Evolutionary conservation across 2,329 filamentous ascomycete genomes (phyloP).

Genomic region (Cytospora chrysosperma): DNA sequence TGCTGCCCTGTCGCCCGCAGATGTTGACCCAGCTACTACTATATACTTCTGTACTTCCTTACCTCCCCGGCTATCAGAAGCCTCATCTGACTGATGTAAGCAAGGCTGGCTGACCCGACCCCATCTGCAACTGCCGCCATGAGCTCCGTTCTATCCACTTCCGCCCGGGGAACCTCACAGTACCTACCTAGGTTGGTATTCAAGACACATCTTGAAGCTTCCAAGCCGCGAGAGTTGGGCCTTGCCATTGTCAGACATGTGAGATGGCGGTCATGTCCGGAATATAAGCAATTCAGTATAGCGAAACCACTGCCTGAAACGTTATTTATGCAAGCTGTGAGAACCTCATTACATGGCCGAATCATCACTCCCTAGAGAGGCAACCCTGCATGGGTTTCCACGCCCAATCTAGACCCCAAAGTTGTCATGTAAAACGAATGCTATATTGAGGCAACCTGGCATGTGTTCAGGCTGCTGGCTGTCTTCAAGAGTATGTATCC

Average conservation of each 20-base stretch:
- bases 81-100: background rate
- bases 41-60: background rate
- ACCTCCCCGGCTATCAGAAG: background rate
- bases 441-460: background rate
- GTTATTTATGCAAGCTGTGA: no score
- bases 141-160: background rate
- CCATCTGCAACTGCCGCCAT: background rate
- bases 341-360: no score
- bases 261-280: no score
- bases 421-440: background rate
- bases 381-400: background rate
- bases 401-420: background rate
- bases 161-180: background rate
- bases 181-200: no score
- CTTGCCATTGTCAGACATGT: background rate
- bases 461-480: background rate
- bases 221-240: background rate
- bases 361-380: no score
- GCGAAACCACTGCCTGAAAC: no score
- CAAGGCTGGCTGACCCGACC: background rate
- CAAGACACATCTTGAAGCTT: background rate
- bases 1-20: background rate
- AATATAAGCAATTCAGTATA: no score
- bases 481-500: background rate
- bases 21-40: background rate